phyloP scores from a whole-genome alignment of 1,284 basidiomycete species.

The Paramarasmius palmivorus region DNA sequence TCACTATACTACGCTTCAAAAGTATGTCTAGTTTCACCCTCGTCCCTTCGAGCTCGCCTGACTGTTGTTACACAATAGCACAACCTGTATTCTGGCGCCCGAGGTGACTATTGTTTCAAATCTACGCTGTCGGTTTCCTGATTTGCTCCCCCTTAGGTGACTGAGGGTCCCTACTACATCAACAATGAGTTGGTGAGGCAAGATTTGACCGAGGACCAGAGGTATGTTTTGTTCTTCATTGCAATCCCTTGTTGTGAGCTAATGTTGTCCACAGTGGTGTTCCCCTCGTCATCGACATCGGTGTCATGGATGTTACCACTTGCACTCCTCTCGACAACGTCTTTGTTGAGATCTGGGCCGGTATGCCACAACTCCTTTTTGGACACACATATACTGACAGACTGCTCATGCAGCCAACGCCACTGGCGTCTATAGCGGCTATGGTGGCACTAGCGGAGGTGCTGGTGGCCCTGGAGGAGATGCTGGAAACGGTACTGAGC shows the following conservation, averaged over 20 bases:
- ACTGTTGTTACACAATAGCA: neutral
- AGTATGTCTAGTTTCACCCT: constrained; percentile 4
- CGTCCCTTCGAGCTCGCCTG: neutral
- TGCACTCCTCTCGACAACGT: constrained; percentile 54
- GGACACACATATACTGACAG: neutral
- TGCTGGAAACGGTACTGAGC: neutral
- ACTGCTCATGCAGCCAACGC: constrained; percentile 21
- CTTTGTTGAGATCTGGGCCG: constrained; percentile 46
- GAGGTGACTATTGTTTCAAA: no score
- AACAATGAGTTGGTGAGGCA: constrained; percentile 44
- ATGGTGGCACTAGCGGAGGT: neutral
- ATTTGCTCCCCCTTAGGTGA: no score
- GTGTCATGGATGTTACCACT: constrained; percentile 57
- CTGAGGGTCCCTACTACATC: constrained; percentile 38
- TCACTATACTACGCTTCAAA: constrained; percentile 15
- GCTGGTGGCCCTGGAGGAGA: neutral
- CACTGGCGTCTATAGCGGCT: constrained; percentile 28
- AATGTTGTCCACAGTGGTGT: constrained; percentile 36
- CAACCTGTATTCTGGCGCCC: constrained; percentile 17
- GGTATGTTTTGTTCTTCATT: constrained; percentile 16
- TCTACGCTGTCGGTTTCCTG: no score
- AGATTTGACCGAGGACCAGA: constrained; percentile 49
- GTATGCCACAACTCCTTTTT: constrained; percentile 12
- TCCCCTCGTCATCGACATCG: constrained; percentile 51
- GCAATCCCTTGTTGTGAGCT: neutral